phyloP scores from a whole-genome alignment of 2,329 filamentous ascomycete species.

The Chaetomium sp. region DNA sequence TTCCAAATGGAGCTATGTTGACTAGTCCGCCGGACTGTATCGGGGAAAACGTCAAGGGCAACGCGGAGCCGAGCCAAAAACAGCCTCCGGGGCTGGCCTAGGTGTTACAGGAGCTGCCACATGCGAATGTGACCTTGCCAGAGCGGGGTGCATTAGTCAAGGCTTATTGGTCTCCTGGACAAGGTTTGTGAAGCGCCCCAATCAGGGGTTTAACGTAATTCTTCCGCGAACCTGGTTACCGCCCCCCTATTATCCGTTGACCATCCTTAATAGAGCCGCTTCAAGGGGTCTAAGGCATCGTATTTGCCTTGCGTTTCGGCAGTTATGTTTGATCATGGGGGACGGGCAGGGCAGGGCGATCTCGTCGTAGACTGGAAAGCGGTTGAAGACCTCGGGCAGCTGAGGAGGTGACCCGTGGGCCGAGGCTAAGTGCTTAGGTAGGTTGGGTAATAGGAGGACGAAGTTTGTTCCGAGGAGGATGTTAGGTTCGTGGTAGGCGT shows the following conservation, averaged over 20 bases:
- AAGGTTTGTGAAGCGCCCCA: slow-evolving; percentile 17
- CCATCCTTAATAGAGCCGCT: background rate
- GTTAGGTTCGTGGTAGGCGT: background rate
- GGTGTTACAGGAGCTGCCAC: background rate
- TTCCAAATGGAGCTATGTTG: slow-evolving; percentile 17
- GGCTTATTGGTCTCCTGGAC: background rate
- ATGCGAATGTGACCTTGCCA: slow-evolving; percentile 8
- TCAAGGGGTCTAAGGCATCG: background rate
- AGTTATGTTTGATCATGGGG: background rate
- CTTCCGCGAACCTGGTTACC: background rate
- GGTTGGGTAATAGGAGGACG: background rate
- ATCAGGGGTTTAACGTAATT: slow-evolving; percentile 11
- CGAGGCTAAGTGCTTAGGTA: background rate
- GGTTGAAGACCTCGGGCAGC: background rate
- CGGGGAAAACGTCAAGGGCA: slow-evolving; percentile 9
- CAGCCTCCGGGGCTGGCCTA: background rate
- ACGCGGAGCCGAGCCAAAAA: slow-evolving; percentile 1
- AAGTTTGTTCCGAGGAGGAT: background rate
- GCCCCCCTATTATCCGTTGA: background rate
- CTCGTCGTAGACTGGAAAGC: background rate
- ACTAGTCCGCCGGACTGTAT: slow-evolving; percentile 9
- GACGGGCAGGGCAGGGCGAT: background rate
- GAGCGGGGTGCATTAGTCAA: background rate
- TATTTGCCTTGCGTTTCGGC: background rate
- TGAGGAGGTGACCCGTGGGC: background rate